Base-by-base conservation (phyloP, 2,329 filamentous ascomycete species). In the Ophiosphaerella korrae region DNA sequence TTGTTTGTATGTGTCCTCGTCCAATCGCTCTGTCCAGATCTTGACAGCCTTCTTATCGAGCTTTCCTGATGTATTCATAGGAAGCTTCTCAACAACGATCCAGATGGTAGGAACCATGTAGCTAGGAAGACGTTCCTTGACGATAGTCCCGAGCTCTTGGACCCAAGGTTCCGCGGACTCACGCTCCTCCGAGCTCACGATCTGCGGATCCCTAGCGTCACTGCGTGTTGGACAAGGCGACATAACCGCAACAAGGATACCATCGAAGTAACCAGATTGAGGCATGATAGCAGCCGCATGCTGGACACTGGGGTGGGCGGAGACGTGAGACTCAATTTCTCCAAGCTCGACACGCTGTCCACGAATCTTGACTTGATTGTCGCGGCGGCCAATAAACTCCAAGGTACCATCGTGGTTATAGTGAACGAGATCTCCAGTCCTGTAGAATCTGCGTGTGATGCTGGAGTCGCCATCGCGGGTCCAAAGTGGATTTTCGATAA, bases 171-270 rank as follows among this genome's bases (percentile, higher is more conserved):
- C 50, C 13, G 45, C 31, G 12, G 46, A 24, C 26, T 55, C 48
- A 8, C 31, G 24, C 16, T 11, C 29, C 7, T 42, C 40, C 12
- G n/a, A 32, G 13, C 24, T 42, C 18, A 32, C 40, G 14, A 42
- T 29, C 7, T 32, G 29, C 24, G 33, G 50, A 26, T 62, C 64
- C 33, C 71, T 68, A 8, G 75, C 26, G 3, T 29, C 26, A 29
- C 26, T 29, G 26, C 11, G 26, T 29, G 26, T 8, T 29, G 26
- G 26, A 11, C 26, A 29, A 29, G 26, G 54, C 9, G 74, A 73
- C 45, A 77, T 57, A 1, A 80, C 69, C 5, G 77, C 69, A 7
- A 77, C 71, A n/a, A 78, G 69, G 5, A 68, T 70, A 43, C 75
- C 64, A 40, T 74, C 68, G 21, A 68, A 60, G 2, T 54, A 66